phyloP scores from a whole-genome alignment of 371 early-diverging fungal species.

The Actinomortierella ambigua region DNA sequence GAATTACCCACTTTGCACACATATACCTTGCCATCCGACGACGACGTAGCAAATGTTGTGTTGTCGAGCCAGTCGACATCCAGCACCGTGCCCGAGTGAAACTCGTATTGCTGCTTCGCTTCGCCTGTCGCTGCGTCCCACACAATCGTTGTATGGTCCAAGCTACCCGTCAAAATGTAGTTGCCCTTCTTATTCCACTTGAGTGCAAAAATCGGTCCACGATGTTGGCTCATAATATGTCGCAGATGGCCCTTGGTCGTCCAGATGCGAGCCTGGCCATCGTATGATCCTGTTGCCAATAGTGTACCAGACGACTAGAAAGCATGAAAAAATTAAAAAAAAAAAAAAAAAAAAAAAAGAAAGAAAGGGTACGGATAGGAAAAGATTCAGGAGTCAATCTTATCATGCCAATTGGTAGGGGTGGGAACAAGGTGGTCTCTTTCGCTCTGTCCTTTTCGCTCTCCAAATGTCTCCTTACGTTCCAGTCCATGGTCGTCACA shows the following conservation, averaged over 20 bases:
- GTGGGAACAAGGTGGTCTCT: too few species aligned
- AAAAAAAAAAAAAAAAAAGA: background rate
- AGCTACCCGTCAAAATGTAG: slow-evolving; percentile 78
- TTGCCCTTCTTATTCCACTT: slow-evolving; percentile 89
- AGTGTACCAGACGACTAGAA: slow-evolving; percentile 75
- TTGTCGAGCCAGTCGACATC: slow-evolving; percentile 96
- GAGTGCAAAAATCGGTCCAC: slow-evolving; percentile 84
- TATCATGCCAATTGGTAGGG: background rate
- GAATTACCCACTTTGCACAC: slow-evolving; percentile 77
- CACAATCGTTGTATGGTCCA: slow-evolving; percentile 82
- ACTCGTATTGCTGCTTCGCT: slow-evolving; percentile 75
- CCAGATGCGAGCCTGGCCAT: slow-evolving; percentile 91
- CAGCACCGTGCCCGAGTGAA: slow-evolving; percentile 80
- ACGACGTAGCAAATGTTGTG: slow-evolving; percentile 89
- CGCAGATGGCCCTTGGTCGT: slow-evolving; percentile 71
- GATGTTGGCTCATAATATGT: slow-evolving; percentile 72
- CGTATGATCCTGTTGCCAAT: slow-evolving; percentile 92
- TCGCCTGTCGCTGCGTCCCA: slow-evolving; percentile 88
- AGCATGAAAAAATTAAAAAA: background rate
- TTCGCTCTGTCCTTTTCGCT: too few species aligned
- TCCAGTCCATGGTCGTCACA: slow-evolving; percentile 93
- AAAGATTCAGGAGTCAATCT: background rate
- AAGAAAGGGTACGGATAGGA: background rate
- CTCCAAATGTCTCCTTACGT: slow-evolving; percentile 57
- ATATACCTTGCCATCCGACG: slow-evolving; percentile 80